Evolutionary conservation across 2,329 filamentous ascomycete species (phyloP).

Genomic region (Emericellopsis cladophorae): DNA sequence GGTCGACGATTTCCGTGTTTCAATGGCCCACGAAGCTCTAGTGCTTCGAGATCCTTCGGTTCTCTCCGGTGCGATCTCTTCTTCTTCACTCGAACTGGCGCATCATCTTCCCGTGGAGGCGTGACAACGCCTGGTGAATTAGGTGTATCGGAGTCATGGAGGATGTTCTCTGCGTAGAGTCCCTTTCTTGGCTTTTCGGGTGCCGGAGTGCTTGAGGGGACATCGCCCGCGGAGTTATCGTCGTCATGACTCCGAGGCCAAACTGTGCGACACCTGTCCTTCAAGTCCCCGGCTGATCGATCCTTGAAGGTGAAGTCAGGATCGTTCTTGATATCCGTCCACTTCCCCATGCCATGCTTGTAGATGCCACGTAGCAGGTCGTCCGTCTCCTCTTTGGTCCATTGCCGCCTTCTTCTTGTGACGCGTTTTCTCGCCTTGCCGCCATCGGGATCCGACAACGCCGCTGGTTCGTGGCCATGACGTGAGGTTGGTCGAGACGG

Average conservation of each 20-base stretch:
- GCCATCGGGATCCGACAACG: background rate
- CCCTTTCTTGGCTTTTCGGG: constrained; percentile 24
- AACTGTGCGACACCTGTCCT: constrained; percentile 54
- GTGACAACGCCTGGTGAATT: constrained; percentile 1
- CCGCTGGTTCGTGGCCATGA: too few species aligned
- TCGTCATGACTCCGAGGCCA: constrained; percentile 32
- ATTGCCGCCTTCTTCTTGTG: constrained; percentile 46
- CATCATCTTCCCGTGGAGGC: constrained; percentile 16
- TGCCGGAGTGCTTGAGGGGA: constrained; percentile 8
- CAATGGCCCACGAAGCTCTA: constrained; percentile 51
- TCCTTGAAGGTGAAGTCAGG: constrained; percentile 46
- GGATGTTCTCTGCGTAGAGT: constrained; percentile 40
- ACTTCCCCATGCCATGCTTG: constrained; percentile 51
- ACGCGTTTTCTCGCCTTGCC: constrained; percentile 33
- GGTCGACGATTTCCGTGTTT: constrained; percentile 48
- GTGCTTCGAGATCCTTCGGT: constrained; percentile 38
- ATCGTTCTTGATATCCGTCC: constrained; percentile 52
- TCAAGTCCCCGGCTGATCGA: constrained; percentile 49
- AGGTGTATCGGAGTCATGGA: constrained; percentile 25
- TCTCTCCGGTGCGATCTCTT: constrained; percentile 42
- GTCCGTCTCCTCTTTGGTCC: constrained; percentile 53
- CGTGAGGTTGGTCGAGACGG: too few species aligned
- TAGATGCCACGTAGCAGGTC: constrained; percentile 48
- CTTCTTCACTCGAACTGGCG: constrained; percentile 28
- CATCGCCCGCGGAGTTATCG: constrained; percentile 4